Percentiles rank a stretch among this genome's conserved stretches.
Evolutionary conservation across 257 asterid species (phyloP).

Genomic region (Echites panduratus): DNA sequence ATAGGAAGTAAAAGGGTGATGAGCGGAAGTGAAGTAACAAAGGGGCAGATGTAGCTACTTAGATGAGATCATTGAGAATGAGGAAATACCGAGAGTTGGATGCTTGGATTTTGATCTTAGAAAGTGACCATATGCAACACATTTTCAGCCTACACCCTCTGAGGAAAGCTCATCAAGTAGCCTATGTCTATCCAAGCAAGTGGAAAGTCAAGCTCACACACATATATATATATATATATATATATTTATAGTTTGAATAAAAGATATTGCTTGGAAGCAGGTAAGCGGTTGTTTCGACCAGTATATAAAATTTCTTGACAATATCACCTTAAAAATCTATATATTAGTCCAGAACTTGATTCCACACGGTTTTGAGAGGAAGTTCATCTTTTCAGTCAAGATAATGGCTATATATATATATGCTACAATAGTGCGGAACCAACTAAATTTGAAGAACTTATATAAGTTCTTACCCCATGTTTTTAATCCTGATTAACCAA

Average conservation of each 20-base stretch:
- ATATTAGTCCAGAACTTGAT: background rate
- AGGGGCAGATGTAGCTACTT: background rate
- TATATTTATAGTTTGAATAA: background rate
- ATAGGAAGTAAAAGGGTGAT: background rate
- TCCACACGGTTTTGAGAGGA: background rate
- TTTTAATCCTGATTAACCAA: background rate
- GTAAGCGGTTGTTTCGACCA: no score
- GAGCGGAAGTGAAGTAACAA: background rate
- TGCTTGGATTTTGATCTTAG: background rate
- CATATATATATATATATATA: no score
- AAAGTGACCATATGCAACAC: background rate
- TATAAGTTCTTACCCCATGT: no score
- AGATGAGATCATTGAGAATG: background rate
- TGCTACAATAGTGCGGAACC: background rate
- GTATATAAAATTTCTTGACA: background rate
- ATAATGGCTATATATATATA: background rate
- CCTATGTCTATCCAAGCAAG: background rate
- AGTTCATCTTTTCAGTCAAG: background rate
- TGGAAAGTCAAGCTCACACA: background rate
- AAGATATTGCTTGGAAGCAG: background rate
- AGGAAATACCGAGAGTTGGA: background rate
- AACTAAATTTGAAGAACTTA: background rate
- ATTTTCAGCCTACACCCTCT: background rate
- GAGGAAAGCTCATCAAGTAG: background rate
- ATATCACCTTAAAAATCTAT: background rate